phyloP scores from a whole-genome alignment of 345 rosid genomes.

The Sonneratia caseolaris region DNA sequence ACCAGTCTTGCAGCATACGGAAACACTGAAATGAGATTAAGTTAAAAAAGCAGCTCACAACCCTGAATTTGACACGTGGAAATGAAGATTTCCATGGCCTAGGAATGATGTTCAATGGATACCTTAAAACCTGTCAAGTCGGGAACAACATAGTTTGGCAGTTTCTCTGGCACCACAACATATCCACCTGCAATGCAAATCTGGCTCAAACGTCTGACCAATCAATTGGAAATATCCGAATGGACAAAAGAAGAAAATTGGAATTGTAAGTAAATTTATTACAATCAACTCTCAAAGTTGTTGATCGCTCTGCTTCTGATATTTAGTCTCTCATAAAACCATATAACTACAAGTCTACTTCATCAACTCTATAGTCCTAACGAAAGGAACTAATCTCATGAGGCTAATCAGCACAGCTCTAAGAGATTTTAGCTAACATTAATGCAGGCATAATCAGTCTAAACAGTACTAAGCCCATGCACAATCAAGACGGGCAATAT shows the following conservation, averaged over 20 bases:
- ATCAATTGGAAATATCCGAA: background rate
- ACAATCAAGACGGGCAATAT: background rate
- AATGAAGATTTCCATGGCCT: too few species aligned
- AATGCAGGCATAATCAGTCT: too few species aligned
- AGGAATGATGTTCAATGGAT: slow-evolving; percentile 2
- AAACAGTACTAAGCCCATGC: background rate
- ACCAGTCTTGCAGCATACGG: background rate
- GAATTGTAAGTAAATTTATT: background rate
- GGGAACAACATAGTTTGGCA: slow-evolving; percentile 72
- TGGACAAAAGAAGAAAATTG: too few species aligned
- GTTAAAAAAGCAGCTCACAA: background rate
- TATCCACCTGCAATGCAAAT: slow-evolving; percentile 52
- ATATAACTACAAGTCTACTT: background rate
- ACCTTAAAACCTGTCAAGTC: slow-evolving; percentile 79
- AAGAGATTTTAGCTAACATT: background rate
- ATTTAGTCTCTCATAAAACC: background rate
- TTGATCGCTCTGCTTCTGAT: background rate
- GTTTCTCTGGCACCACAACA: slow-evolving; percentile 63
- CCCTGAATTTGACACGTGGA: background rate
- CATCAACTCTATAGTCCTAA: background rate
- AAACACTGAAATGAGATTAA: background rate
- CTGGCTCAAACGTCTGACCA: background rate
- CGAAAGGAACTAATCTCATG: background rate
- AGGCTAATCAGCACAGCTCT: background rate
- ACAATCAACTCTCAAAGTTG: background rate